These are phyloP conservation scores for Cordyceps militaris DNA, from an alignment of 2,329 filamentous ascomycete genomes.

Conservation along the genomic window DNA sequence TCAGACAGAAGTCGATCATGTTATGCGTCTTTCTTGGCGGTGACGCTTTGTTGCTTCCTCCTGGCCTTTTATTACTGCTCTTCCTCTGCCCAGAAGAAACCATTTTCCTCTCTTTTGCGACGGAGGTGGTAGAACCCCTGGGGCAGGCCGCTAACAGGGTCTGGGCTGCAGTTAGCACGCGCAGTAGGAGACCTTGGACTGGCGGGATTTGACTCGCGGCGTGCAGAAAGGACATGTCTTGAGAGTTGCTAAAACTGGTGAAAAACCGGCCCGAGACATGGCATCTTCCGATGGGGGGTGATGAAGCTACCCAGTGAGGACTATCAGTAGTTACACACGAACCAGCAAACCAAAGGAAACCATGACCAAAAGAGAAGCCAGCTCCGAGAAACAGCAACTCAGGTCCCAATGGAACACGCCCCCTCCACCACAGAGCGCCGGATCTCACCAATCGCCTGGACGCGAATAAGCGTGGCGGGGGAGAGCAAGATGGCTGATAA, in stretches of 20 bases:
- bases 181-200: no score
- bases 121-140: constrained; percentile 7
- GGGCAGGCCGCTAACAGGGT: constrained; percentile 5
- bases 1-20: no score
- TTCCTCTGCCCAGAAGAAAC: no score
- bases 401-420: neutral
- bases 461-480: neutral
- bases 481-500: neutral
- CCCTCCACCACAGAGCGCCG: neutral
- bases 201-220: constrained; percentile 4
- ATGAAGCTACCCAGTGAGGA: no score
- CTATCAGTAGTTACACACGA: no score
- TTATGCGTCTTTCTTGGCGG: neutral
- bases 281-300: neutral
- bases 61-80: no score
- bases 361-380: constrained; percentile 1
- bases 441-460: neutral
- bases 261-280: constrained; percentile 3
- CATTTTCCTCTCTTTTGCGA: no score
- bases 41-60: no score
- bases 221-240: neutral
- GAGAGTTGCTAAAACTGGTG: neutral
- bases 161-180: no score
- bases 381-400: neutral
- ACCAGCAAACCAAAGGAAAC: neutral